phyloP scores from a whole-genome alignment of 2,329 filamentous ascomycete genomes.

The Colletotrichum sp. region DNA sequence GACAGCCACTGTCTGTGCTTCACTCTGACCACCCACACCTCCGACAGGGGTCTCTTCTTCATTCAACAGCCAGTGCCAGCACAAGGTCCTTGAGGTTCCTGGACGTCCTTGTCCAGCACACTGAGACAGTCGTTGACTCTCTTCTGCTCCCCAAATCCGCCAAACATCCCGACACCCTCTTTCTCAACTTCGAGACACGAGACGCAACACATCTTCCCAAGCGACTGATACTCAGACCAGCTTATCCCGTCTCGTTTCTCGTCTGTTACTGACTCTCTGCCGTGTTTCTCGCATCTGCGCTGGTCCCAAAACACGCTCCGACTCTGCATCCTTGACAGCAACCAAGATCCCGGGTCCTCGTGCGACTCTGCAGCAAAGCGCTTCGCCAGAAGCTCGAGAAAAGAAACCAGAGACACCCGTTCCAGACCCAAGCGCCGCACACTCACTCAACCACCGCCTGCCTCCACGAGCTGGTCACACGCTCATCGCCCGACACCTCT shows the following conservation, averaged over 20 bases:
- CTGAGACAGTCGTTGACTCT: conserved; percentile 1
- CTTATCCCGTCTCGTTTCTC: conserved; percentile 15
- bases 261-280: neutral
- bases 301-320: conserved; percentile 20
- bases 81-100: neutral
- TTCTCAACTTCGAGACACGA: conserved; percentile 19
- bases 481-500: neutral
- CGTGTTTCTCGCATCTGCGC: conserved; percentile 14
- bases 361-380: conserved; percentile 11
- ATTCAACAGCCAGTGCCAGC: neutral
- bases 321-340: conserved; percentile 19
- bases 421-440: neutral
- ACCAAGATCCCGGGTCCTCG: conserved; percentile 18
- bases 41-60: conserved; percentile 9
- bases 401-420: neutral
- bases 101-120: neutral
- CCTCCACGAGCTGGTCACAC: conserved; percentile 4
- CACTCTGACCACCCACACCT: conserved; percentile 20
- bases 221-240: conserved; percentile 17
- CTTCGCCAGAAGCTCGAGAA: neutral
- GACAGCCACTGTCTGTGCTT: conserved; percentile 21
- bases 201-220: conserved; percentile 19
- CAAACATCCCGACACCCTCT: conserved; percentile 17
- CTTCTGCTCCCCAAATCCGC: conserved; percentile 11
- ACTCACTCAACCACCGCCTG: neutral